Percentiles rank a stretch among this genome's conserved stretches.
phyloP scores from a whole-genome alignment of 163 green algal genomes.

The Coccomyxa subellipsoidea region DNA sequence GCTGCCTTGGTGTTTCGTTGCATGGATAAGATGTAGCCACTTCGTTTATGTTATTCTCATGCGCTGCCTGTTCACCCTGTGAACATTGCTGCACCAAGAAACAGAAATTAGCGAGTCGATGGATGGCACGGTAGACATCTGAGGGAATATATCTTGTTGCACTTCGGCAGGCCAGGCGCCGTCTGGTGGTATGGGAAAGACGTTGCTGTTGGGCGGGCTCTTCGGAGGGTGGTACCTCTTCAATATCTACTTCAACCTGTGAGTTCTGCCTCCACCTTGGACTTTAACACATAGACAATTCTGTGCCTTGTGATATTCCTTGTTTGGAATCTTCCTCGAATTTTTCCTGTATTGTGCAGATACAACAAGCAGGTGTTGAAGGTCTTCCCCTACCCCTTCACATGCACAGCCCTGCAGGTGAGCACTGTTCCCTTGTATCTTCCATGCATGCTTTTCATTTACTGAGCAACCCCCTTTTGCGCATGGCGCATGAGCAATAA shows the following conservation, averaged over 20 bases:
- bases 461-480: no score
- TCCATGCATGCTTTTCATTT: no score
- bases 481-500: no score
- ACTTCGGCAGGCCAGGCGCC: neutral
- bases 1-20: no score
- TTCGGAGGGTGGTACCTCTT: conserved; percentile 81
- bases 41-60: no score
- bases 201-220: conserved; percentile 56
- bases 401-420: conserved; percentile 74
- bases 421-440: neutral
- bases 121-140: no score
- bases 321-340: no score
- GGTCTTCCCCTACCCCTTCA: conserved; percentile 80
- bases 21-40: no score
- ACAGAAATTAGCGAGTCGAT: no score
- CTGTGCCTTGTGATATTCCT: neutral
- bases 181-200: conserved; percentile 15
- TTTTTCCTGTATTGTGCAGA: conserved; percentile 34
- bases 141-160: no score
- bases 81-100: no score
- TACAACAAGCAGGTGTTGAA: conserved; percentile 94
- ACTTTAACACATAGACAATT: neutral
- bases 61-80: no score
- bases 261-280: conserved; percentile 10
- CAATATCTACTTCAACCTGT: conserved; percentile 92